Evolutionary conservation across 139 green algal genomes (phyloP).

Genomic region (Tetraselmis chui): DNA sequence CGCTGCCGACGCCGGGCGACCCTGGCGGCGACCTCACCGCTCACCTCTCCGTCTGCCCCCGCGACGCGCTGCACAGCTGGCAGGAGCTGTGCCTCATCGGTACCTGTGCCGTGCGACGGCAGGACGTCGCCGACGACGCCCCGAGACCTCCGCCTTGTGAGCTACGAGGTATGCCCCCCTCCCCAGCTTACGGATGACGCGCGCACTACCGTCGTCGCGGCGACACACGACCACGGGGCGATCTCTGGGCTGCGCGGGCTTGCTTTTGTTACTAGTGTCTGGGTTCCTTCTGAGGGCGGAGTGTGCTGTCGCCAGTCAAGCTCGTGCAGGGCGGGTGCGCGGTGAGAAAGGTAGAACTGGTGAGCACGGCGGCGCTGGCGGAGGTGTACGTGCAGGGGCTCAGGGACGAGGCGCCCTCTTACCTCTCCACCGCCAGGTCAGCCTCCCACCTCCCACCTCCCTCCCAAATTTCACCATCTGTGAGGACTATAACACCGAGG

Average conservation of each 20-base stretch:
- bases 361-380: not conserved
- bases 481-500: too few species aligned
- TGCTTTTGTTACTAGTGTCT: too few species aligned
- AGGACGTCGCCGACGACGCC: too few species aligned
- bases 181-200: too few species aligned
- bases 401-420: not conserved
- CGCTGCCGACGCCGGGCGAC: not conserved
- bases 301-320: not conserved
- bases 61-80: not conserved
- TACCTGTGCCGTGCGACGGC: not conserved
- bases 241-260: too few species aligned
- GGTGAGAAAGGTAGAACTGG: not conserved
- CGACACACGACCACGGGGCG: too few species aligned
- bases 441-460: too few species aligned
- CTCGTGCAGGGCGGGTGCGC: not conserved
- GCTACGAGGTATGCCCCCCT: too few species aligned
- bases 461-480: too few species aligned
- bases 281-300: too few species aligned
- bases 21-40: not conserved
- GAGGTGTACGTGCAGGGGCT: not conserved
- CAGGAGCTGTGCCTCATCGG: not conserved
- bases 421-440: not conserved
- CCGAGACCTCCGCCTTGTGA: not conserved
- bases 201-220: too few species aligned
- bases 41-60: not conserved